A percentile compares a stretch with the other conserved stretches of the same genome.
Conservation (phyloP, 2,329 filamentous ascomycete species). For the Trichophaea hybrida region DNA sequence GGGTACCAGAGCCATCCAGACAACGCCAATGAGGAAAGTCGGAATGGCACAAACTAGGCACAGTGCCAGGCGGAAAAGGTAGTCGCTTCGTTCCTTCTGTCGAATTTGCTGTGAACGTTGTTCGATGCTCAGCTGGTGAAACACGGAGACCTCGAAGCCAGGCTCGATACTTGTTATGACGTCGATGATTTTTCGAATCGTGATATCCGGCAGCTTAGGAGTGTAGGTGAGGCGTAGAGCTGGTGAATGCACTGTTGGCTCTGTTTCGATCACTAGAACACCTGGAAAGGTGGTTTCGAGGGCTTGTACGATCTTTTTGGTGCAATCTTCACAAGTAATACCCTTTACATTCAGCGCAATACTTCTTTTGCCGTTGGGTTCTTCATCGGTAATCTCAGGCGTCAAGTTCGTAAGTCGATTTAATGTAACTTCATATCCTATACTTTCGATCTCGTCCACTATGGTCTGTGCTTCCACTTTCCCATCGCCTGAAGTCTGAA, state of each 20-base stretch:
- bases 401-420: not conserved
- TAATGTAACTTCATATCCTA: constrained; percentile 33
- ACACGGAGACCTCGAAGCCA: constrained; percentile 52
- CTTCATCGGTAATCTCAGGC: not conserved
- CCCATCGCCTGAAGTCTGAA: constrained; percentile 31
- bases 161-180: constrained; percentile 52
- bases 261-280: constrained; percentile 40
- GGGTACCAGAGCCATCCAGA: constrained; percentile 74
- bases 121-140: constrained; percentile 70
- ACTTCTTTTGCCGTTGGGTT: not conserved
- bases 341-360: not conserved
- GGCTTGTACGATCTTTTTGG: constrained; percentile 39
- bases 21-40: constrained; percentile 72
- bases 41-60: constrained; percentile 60
- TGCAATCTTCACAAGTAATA: constrained; percentile 30
- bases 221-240: constrained; percentile 57
- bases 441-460: constrained; percentile 37
- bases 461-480: constrained; percentile 36
- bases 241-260: constrained; percentile 45
- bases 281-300: constrained; percentile 40
- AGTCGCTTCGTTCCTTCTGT: constrained; percentile 50
- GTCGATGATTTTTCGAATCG: constrained; percentile 57
- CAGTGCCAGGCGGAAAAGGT: constrained; percentile 56
- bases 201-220: constrained; percentile 54
- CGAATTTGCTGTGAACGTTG: constrained; percentile 64